phyloP scores from a whole-genome alignment of 305 asterid species.

The Fraxinus sp. region DNA sequence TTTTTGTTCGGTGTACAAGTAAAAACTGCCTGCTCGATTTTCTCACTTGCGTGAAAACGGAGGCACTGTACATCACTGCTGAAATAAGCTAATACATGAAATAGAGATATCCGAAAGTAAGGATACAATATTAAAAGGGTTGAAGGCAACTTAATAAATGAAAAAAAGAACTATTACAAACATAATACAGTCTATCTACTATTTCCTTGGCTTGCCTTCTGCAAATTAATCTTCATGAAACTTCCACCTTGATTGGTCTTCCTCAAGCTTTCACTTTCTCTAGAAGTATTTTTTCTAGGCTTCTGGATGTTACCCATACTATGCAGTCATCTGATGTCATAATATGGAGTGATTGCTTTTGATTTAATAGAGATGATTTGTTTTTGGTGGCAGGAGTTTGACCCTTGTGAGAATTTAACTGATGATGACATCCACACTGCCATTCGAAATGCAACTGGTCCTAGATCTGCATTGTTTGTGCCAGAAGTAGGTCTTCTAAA shows the following conservation, averaged over 20 bases:
- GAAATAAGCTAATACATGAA: slow-evolving; percentile 4
- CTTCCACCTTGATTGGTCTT: slow-evolving; percentile 8
- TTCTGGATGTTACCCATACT: neutral
- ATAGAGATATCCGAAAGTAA: neutral
- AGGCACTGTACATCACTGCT: neutral
- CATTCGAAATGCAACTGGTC: slow-evolving; percentile 85
- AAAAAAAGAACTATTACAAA: neutral
- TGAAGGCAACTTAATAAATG: slow-evolving; percentile 4
- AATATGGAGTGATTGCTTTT: slow-evolving; percentile 15
- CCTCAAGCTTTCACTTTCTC: neutral
- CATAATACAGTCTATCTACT: neutral
- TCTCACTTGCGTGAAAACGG: neutral
- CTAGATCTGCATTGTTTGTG: slow-evolving; percentile 77
- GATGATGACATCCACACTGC: slow-evolving; percentile 89
- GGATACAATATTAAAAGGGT: neutral
- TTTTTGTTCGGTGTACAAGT: neutral
- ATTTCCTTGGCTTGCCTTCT: slow-evolving; percentile 10
- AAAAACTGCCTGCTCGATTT: slow-evolving; percentile 2
- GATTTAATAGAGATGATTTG: slow-evolving; percentile 19
- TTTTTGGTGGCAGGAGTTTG: slow-evolving; percentile 64
- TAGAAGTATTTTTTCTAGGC: neutral
- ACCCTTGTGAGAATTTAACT: slow-evolving; percentile 86
- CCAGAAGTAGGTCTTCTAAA: slow-evolving; percentile 64
- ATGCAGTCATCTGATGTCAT: neutral
- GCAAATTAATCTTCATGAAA: slow-evolving; percentile 7